Evolutionary conservation across 1,284 basidiomycete genomes (phyloP), one percentile per base, ranked within the genome.

Genomic region (Agaricales sp.): DNA sequence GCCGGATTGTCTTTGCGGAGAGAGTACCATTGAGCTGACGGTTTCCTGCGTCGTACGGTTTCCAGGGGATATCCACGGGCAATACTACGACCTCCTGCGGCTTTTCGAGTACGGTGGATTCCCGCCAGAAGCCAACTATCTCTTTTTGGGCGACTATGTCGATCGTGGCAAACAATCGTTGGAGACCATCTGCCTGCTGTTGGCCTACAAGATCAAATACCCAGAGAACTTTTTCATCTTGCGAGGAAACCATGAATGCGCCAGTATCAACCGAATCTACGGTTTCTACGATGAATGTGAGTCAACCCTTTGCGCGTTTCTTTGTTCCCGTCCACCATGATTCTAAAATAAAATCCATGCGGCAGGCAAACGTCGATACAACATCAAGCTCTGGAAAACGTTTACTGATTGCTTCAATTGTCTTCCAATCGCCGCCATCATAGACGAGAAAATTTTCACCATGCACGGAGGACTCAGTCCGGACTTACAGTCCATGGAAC

Each of bases 401-500:
- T 95, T 95, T 66, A 95, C 92, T 49, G 92, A 95, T 67, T 94
- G 92, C 71, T 94, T 95, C 77, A 94, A 94, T 71, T 94, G 92
- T 64, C 73, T 95, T 55, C 92, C 92, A 41, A 94, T 95, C 65
- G 92, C 92, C 45, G 92, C 92, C 56, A 94, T 95, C 69, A 95
- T 95, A 63, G 92, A 95, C 69, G 92, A 95, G 67, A 94, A 95
- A 74, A 95, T 95, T 64, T 94, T 95, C 67, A 94, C 91, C 47
- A 90, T 90, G 88, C 91, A 95, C 60, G 88, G 89, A 46, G 87
- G 87, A 45, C 76, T 97, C 59, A 94, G 90, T 67, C 95, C 96
- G 47, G 94, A 98, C 70, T 74, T 99, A 55, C 94, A 98, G 75
- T 92, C 88, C 62, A 99, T 99, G 95, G 95, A 99, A 70, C 94